phyloP scores from a whole-genome alignment of 2,329 filamentous ascomycete genomes.

The Harringtonia lauricola region DNA sequence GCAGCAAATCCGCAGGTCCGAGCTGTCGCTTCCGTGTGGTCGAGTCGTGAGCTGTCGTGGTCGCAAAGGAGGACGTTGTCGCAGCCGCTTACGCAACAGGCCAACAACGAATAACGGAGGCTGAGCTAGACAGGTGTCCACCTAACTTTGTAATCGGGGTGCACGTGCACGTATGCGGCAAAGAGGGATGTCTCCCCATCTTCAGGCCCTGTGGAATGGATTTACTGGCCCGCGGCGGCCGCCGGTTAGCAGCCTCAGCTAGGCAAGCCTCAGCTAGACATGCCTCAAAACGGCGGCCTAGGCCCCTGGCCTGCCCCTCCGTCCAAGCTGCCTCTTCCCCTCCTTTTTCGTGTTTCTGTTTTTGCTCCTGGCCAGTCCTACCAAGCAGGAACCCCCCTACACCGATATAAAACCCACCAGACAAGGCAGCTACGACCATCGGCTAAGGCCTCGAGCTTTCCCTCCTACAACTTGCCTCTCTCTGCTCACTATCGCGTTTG shows the following conservation, averaged over 20 bases:
- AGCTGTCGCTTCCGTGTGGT: background rate
- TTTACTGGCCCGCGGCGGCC: too few relatives aligned
- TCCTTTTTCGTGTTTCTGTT: conserved; percentile 2
- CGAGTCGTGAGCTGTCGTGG: background rate
- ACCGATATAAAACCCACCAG: conserved; percentile 5
- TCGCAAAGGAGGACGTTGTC: background rate
- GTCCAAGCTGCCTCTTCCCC: background rate
- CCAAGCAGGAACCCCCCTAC: background rate
- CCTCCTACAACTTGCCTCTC: background rate
- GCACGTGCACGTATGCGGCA: background rate
- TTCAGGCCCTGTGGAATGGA: too few relatives aligned
- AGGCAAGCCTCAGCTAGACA: too few relatives aligned
- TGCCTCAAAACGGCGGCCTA: too few relatives aligned
- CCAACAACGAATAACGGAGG: background rate
- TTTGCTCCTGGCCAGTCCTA: background rate
- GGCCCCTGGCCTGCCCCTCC: too few relatives aligned
- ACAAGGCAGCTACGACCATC: conserved; percentile 2
- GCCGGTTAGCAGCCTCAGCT: too few relatives aligned
- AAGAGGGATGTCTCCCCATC: too few relatives aligned
- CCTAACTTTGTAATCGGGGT: too few relatives aligned
- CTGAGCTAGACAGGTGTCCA: background rate
- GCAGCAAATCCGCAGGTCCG: too few relatives aligned
- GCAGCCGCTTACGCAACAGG: conserved; percentile 6
- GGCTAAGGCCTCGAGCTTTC: conserved; percentile 7
- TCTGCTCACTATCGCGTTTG: background rate